Conservation (phyloP, 352 stramenopile genomes). For the Phytophthora crassamura region DNA sequence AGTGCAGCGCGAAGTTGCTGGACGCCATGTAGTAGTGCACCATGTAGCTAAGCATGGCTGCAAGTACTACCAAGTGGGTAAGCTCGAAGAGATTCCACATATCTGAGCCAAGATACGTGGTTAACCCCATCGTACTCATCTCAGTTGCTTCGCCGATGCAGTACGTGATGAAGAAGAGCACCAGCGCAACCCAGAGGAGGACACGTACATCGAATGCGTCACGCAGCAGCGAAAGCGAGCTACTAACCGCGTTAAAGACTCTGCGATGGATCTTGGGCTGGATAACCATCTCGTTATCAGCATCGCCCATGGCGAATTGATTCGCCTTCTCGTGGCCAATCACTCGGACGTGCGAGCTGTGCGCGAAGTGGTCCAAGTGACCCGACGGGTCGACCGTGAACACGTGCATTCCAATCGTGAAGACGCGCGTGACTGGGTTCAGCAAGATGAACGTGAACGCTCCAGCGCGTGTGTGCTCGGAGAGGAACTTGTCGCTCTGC, state of each 20-base stretch:
- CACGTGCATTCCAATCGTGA: slow-evolving; percentile 87
- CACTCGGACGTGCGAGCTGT: slow-evolving; percentile 85
- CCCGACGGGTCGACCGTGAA: slow-evolving; percentile 84
- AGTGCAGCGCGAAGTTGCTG: slow-evolving; percentile 51
- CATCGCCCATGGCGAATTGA: slow-evolving; percentile 32
- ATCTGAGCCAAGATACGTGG: slow-evolving; percentile 81
- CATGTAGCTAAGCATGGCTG: slow-evolving; percentile 67
- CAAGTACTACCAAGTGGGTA: slow-evolving; percentile 71
- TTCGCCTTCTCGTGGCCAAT: slow-evolving; percentile 76
- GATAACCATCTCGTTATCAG: neutral
- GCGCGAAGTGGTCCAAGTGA: slow-evolving; percentile 81
- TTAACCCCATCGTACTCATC: slow-evolving; percentile 80
- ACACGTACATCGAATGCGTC: slow-evolving; percentile 64
- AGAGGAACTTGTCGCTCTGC: slow-evolving; percentile 76
- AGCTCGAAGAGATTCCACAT: slow-evolving; percentile 92
- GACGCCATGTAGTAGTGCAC: slow-evolving; percentile 76
- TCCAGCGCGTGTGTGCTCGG: slow-evolving; percentile 79
- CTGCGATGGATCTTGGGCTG: slow-evolving; percentile 14
- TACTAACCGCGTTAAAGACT: slow-evolving; percentile 27
- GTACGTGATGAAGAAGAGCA: slow-evolving; percentile 84
- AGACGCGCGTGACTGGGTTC: slow-evolving; percentile 90
- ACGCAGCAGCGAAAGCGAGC: slow-evolving; percentile 24
- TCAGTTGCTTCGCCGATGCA: slow-evolving; percentile 79
- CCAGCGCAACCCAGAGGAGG: slow-evolving; percentile 67
- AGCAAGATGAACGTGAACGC: slow-evolving; percentile 89